A percentile compares a stretch with the other conserved stretches of the same genome.
phyloP scores from a whole-genome alignment of 306 rosid species.

The Amphicarpaea edgeworthii region DNA sequence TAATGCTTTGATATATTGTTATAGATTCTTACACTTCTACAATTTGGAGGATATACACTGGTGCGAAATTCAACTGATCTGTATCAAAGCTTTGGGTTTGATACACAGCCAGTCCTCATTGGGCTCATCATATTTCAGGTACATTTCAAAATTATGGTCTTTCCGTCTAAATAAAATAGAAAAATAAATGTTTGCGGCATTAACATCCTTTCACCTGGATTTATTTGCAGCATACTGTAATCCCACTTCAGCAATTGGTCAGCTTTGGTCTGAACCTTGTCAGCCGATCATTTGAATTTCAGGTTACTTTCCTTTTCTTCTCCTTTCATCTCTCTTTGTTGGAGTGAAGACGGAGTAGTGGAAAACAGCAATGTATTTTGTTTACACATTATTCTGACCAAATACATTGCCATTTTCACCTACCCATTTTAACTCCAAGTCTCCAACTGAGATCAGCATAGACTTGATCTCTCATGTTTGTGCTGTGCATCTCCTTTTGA shows the following conservation, averaged over 20 bases:
- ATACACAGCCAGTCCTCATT: conserved; percentile 92
- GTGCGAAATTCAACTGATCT: conserved; percentile 91
- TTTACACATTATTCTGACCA: background rate
- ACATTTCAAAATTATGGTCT: conserved; percentile 33
- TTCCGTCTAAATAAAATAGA: background rate
- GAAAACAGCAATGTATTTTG: background rate
- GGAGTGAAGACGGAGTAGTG: conserved; percentile 8
- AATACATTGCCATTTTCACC: conserved; percentile 15
- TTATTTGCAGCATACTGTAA: conserved; percentile 84
- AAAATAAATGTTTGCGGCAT: background rate
- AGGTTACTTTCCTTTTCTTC: conserved; percentile 56
- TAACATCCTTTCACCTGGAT: conserved; percentile 39
- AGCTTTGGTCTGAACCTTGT: conserved; percentile 93
- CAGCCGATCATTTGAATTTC: conserved; percentile 93
- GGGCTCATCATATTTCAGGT: conserved; percentile 97
- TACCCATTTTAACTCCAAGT: conserved; percentile 9
- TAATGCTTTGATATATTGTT: conserved; percentile 17
- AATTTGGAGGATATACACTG: conserved; percentile 96
- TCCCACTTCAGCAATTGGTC: conserved; percentile 87
- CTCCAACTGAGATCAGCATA: conserved; percentile 26
- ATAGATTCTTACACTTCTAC: conserved; percentile 92
- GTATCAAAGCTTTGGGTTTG: conserved; percentile 91
- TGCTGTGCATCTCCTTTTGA: background rate
- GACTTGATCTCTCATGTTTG: background rate
- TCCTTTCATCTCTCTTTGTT: conserved; percentile 15